phyloP scores from a whole-genome alignment of 1,284 basidiomycete species.

The Agaricales sp. region DNA sequence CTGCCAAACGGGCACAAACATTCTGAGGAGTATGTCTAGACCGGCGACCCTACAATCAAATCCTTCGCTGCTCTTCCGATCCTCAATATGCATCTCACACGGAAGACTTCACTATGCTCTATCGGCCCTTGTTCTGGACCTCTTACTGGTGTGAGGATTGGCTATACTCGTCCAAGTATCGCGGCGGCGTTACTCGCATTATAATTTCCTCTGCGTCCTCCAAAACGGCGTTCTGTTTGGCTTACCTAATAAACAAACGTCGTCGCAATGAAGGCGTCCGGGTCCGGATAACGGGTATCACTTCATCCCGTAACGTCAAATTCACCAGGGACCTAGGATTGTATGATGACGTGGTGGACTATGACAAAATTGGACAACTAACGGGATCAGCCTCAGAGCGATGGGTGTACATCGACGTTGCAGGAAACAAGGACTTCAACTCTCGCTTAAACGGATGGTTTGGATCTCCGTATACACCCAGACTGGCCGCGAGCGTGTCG shows the following conservation, averaged over 20 bases:
- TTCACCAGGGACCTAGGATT: slow-evolving; percentile 43
- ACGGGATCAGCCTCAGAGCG: slow-evolving; percentile 17
- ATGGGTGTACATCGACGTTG: slow-evolving; percentile 55
- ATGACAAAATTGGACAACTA: slow-evolving; percentile 29
- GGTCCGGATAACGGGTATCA: slow-evolving; percentile 40
- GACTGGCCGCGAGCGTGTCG: slow-evolving; percentile 31
- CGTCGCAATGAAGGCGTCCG: slow-evolving; percentile 18
- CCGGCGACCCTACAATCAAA: slow-evolving; percentile 53
- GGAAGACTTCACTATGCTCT: slow-evolving; percentile 49
- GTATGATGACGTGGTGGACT: slow-evolving; percentile 44
- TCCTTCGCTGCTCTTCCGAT: slow-evolving; percentile 45
- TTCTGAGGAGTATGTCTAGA: slow-evolving; percentile 24
- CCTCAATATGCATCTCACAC: slow-evolving; percentile 37
- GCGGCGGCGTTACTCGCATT: slow-evolving; percentile 30
- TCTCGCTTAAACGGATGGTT: slow-evolving; percentile 28
- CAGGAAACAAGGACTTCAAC: slow-evolving; percentile 43
- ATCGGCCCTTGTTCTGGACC: slow-evolving; percentile 59
- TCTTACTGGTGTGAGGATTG: slow-evolving; percentile 64
- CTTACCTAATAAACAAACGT: slow-evolving; percentile 40
- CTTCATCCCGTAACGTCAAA: slow-evolving; percentile 39
- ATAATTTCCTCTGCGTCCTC: slow-evolving; percentile 56
- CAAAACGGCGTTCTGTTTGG: slow-evolving; percentile 57
- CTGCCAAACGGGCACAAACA: neutral
- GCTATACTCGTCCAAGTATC: slow-evolving; percentile 37
- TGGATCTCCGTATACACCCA: slow-evolving; percentile 20